Conservation (phyloP, 768 basidiomycete genomes). For the Kwoniella sp. region DNA sequence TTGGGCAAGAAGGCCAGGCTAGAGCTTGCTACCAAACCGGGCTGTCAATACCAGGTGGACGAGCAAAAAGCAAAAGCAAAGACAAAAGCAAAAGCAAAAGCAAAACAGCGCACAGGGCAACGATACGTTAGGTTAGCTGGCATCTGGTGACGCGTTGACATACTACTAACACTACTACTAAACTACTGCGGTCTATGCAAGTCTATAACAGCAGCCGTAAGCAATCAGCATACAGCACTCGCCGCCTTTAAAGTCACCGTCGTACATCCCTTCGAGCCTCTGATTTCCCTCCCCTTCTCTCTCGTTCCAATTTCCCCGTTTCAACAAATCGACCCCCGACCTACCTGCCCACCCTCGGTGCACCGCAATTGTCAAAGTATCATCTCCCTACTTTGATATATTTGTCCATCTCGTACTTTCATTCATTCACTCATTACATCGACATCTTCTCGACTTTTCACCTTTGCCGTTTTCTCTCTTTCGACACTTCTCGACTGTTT, state of each 20-base stretch:
- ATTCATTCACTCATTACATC: background rate
- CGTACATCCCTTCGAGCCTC: no score
- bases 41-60: background rate
- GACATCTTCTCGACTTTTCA: background rate
- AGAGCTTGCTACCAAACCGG: no score
- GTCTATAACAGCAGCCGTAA: background rate
- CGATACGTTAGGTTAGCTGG: background rate
- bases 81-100: background rate
- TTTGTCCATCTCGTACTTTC: background rate
- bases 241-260: background rate
- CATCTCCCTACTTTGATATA: no score
- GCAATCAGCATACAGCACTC: no score
- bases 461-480: background rate
- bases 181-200: background rate
- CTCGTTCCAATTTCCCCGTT: background rate
- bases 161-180: background rate
- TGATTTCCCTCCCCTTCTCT: background rate
- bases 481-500: background rate
- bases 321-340: background rate
- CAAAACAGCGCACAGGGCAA: background rate
- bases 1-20: background rate
- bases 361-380: background rate
- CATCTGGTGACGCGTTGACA: conserved; percentile 1
- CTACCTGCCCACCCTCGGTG: background rate
- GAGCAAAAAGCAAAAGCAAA: background rate